Evolutionary conservation across 768 basidiomycete species (phyloP), one percentile per base, ranked within the genome.

Genomic region (Mycena galericulata): DNA sequence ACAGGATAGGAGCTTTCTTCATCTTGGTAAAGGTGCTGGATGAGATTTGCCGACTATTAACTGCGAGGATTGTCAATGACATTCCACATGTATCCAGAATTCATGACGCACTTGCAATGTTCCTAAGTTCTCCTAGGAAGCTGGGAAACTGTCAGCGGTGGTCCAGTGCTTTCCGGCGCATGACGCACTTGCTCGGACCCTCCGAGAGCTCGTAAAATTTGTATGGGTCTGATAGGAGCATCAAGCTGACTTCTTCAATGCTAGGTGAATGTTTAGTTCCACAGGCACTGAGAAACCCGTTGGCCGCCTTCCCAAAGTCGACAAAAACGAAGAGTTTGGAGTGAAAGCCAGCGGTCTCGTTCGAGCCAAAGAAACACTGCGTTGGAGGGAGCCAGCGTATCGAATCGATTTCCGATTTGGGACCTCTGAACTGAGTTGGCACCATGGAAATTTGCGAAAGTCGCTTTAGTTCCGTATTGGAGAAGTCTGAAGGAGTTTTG

Each of bases 251-350:
- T 78, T 96, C 95, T 63, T 94, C 90, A 6, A 96, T 88, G 49
- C 89, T 95, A 5, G 97, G 97, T 74, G 96, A 94, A 46, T 87
- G 90, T 74, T 90, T 92, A 18, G 96, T 94, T 14, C 98, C 97
- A 72, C 95, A 95, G 4, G 93, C 91, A 59, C 86, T 87, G 49
- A 99, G 83, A 80, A 99, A 98, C 4, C 86, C 83, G 72, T 96
- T 97, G 27, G 92, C 97, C 6, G 84, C 81, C 1, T 85, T 75
- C 2, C 96, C 97, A 75, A 97, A 98, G 76, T 97, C 91, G 55
- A 99, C 89, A 73, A 96, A 98, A 36, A 88, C 85, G 75, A 98
- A 98, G 1, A 97, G 80, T 70, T 92, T 91, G 4, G 92, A 91
- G 74, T 94, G 92, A 43, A 95, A 89, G 38, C 86, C 84, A 27